Evolutionary conservation across 2,329 filamentous ascomycete genomes (phyloP).

Genomic region (Metarhizium robertsii): DNA sequence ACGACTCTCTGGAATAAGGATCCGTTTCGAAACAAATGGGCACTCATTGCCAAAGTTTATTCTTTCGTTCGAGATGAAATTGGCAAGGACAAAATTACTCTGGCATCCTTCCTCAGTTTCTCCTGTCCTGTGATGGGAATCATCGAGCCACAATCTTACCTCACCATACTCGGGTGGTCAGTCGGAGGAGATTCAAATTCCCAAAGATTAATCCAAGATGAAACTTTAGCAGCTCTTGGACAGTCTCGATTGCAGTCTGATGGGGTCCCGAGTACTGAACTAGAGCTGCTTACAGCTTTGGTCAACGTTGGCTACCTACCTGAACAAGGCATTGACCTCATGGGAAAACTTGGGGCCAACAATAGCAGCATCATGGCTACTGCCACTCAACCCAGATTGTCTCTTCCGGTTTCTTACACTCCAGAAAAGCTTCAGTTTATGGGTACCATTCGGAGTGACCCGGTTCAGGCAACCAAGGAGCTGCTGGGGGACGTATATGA

Average conservation of each 20-base stretch:
- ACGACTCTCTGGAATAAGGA: slow-evolving; percentile 40
- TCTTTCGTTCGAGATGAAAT: slow-evolving; percentile 41
- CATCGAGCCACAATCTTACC: slow-evolving; percentile 33
- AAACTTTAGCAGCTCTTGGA: background rate
- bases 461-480: slow-evolving; percentile 12
- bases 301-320: slow-evolving; percentile 17
- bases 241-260: slow-evolving; percentile 1
- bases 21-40: slow-evolving; percentile 40
- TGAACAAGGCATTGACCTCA: slow-evolving; percentile 12
- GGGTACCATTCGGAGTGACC: slow-evolving; percentile 9
- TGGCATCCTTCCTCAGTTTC: slow-evolving; percentile 36
- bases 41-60: slow-evolving; percentile 44
- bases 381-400: slow-evolving; percentile 3
- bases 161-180: slow-evolving; percentile 36
- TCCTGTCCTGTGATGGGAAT: slow-evolving; percentile 37
- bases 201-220: slow-evolving; percentile 10
- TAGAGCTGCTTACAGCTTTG: slow-evolving; percentile 17
- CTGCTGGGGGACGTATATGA: slow-evolving; percentile 11
- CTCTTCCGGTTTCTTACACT: slow-evolving; percentile 6
- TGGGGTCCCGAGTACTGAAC: slow-evolving; percentile 16
- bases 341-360: slow-evolving; percentile 13
- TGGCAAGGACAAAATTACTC: slow-evolving; percentile 33
- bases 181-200: slow-evolving; percentile 20
- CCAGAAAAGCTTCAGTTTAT: slow-evolving; percentile 14
- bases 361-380: slow-evolving; percentile 19